Evolutionary conservation across 108 stramenopile genomes (phyloP), one percentile per base, ranked within the genome.

Genomic region (Nannochloropsis gaditana): DNA sequence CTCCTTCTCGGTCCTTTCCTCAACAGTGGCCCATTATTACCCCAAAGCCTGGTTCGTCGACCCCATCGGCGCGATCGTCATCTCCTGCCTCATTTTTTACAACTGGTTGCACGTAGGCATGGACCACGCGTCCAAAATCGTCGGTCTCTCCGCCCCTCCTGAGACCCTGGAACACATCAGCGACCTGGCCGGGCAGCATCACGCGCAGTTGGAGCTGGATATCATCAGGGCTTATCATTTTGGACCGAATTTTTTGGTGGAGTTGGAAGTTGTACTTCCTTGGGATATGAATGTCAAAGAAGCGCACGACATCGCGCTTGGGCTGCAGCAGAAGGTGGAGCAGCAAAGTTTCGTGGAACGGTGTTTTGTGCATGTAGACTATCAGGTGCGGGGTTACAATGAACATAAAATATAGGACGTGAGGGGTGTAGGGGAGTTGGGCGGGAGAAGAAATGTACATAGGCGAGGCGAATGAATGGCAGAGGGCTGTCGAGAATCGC

Each of bases 291-390:
- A 92, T 41, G 83, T 97, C 42, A 90, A 92, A 79, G 95, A 95
- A 83, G 92, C 92, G 44, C 97, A 97, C 91, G 97, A 97, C 87
- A 90, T 96, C 83, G 95, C 95, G 50, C 94, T 97, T 94, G 95
- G 95, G 85, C 88, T 97, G 83, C 97, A 97, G 86, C 95, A 96
- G 84, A 94, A 94, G 86, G 95, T 97, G 87, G 97, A 97, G 90
- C 90, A 90, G 21, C 83, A 92, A 43, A 94, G 94, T 84, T 94
- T 95, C 87, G 97, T 97, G 41, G 97, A 97, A 90, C 92, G 97
- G 42, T 95, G 94, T 81, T 97, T 97, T 91, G 97, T 97, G 17
- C 97, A 97, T 87, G 95, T 97, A 87, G 97, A 97, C 89, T 96
- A 96, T 88, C 92, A 94, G 85, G 89, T 85, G 17, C 81, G 96